Base-by-base conservation (phyloP, 176 grass and related monocot species). In the Cocos nucifera region DNA sequence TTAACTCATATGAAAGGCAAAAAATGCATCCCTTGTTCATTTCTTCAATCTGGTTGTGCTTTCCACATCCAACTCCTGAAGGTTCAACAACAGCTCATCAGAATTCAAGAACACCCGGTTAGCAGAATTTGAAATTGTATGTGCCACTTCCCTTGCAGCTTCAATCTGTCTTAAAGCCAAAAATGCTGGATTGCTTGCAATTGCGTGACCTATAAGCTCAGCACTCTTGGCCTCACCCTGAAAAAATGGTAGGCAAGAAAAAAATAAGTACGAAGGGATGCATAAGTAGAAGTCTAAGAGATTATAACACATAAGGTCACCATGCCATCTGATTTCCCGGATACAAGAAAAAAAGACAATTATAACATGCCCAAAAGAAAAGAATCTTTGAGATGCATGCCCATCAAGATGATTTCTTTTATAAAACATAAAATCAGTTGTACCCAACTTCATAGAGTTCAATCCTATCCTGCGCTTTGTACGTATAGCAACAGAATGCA, bases 151-250 rank as follows among this genome's bases (percentile, higher is more conserved):
- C 58, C 84, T 82, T 14, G 87, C 92, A 12, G 87, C 87, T 79
- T 97, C 87, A 66, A 96, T 96, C 60, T 80, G 70, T n/a, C 93
- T 78, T n/a, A 97, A 73, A 7, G 87, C 76, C 5, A 97, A 26
- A 51, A 91, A 97, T 50, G 93, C 92, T 0, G 84, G 92, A 71
- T 88, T 97, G 73, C 73, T 91, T 54, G 83, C 50, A 22, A 97
- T 88, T 28, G 93, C 93, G 28, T 88, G 58, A 14, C 87, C 93
- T 25, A 98, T 88, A 67, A 98, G 76, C 81, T 98, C 78, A 17
- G 87, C 87, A 81, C 87, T 88, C 78, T 98, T 98, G 17, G 84
- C 87, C 63, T 98, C 87, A 65, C 81, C 84, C 93, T 98, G 79
- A 81, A 62, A 58, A 73, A 14, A 69, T 10, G 60, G 12, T 77